Percentiles rank a stretch among this genome's conserved stretches.
phyloP scores from a whole-genome alignment of 352 stramenopile species.

The Globisporangium camurandrum region DNA sequence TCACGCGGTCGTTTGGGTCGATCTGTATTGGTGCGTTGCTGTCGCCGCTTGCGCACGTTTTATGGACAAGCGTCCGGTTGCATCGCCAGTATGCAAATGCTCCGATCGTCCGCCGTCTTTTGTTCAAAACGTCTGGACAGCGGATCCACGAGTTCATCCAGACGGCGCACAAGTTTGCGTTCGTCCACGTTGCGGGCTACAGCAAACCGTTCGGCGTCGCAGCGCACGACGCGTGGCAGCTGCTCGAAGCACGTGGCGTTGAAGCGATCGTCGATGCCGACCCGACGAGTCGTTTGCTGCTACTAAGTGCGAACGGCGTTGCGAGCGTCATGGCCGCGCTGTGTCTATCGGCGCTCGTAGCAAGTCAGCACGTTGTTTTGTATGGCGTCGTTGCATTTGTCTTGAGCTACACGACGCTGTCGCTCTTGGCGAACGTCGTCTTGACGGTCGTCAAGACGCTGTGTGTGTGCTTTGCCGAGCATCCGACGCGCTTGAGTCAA shows the following conservation, averaged over 20 bases:
- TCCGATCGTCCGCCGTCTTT: no score
- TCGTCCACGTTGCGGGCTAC: slow-evolving; percentile 77
- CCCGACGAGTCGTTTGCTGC: slow-evolving; percentile 66
- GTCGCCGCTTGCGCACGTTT: slow-evolving; percentile 62
- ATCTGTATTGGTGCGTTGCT: slow-evolving; percentile 78
- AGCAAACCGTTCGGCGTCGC: slow-evolving; percentile 76
- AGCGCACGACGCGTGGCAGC: slow-evolving; percentile 62
- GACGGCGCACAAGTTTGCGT: slow-evolving; percentile 84
- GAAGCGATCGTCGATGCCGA: slow-evolving; percentile 84
- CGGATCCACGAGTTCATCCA: slow-evolving; percentile 76
- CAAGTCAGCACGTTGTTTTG: slow-evolving; percentile 56
- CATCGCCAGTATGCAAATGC: slow-evolving; percentile 61
- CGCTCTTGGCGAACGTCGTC: slow-evolving; percentile 65
- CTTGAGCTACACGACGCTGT: slow-evolving; percentile 76
- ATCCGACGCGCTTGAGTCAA: slow-evolving; percentile 66
- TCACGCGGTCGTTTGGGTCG: slow-evolving; percentile 76
- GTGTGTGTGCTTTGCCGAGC: slow-evolving; percentile 84
- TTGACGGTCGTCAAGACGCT: slow-evolving; percentile 78
- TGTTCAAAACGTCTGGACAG: no score
- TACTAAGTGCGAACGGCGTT: slow-evolving; percentile 69
- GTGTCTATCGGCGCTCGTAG: slow-evolving; percentile 42
- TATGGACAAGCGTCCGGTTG: slow-evolving; percentile 77
- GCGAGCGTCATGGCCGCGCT: slow-evolving; percentile 73
- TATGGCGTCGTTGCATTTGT: slow-evolving; percentile 70
- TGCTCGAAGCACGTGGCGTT: slow-evolving; percentile 74